A percentile compares a stretch with the other conserved stretches of the same genome.
These are phyloP conservation scores for Solanum aculeatissimum DNA, from an alignment of 305 asterid genomes.

Conservation along the genomic window DNA sequence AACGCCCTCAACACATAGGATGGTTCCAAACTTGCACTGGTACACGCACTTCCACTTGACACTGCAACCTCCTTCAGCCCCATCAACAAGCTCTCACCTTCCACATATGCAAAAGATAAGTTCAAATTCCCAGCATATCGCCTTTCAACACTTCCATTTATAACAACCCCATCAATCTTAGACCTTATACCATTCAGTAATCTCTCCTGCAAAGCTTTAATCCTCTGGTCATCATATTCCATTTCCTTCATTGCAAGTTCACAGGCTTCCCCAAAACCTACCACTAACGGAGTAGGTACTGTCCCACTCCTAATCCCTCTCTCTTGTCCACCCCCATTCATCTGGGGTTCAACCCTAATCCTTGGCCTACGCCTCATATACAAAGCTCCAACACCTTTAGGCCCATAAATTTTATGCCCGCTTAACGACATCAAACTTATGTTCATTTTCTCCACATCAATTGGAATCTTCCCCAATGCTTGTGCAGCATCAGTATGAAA, in stretches of 20 bases:
- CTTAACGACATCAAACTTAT: conserved; percentile 89
- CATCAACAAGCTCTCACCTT: conserved; percentile 97
- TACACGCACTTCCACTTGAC: conserved; percentile 96
- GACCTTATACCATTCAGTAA: conserved; percentile 56
- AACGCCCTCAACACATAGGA: conserved; percentile 90
- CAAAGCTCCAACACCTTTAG: conserved; percentile 86
- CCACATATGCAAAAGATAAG: conserved; percentile 86
- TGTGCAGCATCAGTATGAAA: conserved; percentile 93
- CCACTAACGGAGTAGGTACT: conserved; percentile 86
- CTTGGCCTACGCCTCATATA: conserved; percentile 90
- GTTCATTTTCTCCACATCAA: conserved; percentile 85
- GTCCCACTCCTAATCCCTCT: conserved; percentile 98
- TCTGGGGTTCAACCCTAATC: conserved; percentile 87
- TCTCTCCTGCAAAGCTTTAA: conserved; percentile 51
- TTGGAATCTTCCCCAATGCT: conserved; percentile 74
- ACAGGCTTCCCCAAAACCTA: conserved; percentile 91
- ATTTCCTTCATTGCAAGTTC: conserved; percentile 86
- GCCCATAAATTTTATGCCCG: conserved; percentile 94
- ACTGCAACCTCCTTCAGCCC: conserved; percentile 98
- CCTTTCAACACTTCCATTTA: conserved; percentile 82
- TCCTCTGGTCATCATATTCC: conserved; percentile 77
- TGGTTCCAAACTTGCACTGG: conserved; percentile 95
- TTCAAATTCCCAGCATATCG: conserved; percentile 84
- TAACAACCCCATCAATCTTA: conserved; percentile 70
- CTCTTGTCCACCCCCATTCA: conserved; percentile 99